Evolutionary conservation across 257 asterid genomes (phyloP).

Genomic region (Solanum tarapatanum): DNA sequence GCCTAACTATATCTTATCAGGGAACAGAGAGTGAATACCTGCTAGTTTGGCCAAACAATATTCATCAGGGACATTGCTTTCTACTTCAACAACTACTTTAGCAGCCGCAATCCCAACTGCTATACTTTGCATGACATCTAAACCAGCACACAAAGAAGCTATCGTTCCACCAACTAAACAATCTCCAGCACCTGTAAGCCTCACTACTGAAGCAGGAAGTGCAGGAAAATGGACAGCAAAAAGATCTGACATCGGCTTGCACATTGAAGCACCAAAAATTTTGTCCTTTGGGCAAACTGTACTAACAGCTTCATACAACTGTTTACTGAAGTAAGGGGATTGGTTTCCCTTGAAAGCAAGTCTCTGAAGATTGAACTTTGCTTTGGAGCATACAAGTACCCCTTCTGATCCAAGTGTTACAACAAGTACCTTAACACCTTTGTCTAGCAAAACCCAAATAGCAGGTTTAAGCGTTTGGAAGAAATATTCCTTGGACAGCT

Average conservation of each 20-base stretch:
- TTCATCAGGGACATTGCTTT: conserved; percentile 51
- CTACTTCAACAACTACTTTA: conserved; percentile 72
- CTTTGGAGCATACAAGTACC: conserved; percentile 54
- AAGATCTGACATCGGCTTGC: conserved; percentile 11
- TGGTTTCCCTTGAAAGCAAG: conserved; percentile 1
- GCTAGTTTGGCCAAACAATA: conserved; percentile 39
- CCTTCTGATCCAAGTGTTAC: conserved; percentile 84
- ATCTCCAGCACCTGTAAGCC: conserved; percentile 89
- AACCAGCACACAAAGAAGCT: conserved; percentile 67
- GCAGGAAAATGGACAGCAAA: conserved; percentile 71
- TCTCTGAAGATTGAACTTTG: conserved; percentile 18
- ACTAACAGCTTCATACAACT: conserved; percentile 35
- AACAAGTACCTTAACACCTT: conserved; percentile 61
- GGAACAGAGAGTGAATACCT: conserved; percentile 18
- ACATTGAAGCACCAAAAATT: conserved; percentile 13
- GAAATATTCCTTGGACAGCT: conserved; percentile 26
- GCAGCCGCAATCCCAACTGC: conserved; percentile 95
- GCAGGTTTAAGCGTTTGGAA: conserved; percentile 72
- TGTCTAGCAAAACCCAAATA: conserved; percentile 57
- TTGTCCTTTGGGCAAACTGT: conserved; percentile 33
- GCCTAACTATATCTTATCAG: background rate
- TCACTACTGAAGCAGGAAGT: conserved; percentile 54
- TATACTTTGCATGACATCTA: conserved; percentile 76
- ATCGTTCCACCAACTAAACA: conserved; percentile 83
- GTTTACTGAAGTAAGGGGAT: conserved; percentile 20